Evolutionary conservation across 2,329 filamentous ascomycete species (phyloP).

Genomic region (Penicillium psychrosexuale): DNA sequence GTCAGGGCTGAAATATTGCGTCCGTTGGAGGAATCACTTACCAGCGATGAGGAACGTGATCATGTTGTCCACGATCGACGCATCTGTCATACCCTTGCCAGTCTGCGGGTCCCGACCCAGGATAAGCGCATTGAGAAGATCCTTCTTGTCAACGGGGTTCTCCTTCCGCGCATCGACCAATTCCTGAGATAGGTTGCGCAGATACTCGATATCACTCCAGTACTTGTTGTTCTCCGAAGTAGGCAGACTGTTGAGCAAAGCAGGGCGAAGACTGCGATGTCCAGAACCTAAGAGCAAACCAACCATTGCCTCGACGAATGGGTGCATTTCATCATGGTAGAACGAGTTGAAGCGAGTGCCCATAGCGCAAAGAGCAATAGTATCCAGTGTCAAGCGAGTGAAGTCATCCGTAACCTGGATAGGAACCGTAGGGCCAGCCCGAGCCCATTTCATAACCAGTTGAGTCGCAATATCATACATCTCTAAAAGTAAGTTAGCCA

Average conservation of each 20-base stretch:
- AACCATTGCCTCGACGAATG: conserved; percentile 67
- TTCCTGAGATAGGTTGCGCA: conserved; percentile 57
- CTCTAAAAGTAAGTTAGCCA: conserved; percentile 16
- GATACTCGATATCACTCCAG: conserved; percentile 36
- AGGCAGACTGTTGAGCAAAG: conserved; percentile 47
- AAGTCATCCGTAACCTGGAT: conserved; percentile 66
- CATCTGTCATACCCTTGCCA: conserved; percentile 61
- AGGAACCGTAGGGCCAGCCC: conserved; percentile 52
- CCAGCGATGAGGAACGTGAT: conserved; percentile 69
- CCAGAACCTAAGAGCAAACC: conserved; percentile 59
- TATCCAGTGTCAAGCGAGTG: conserved; percentile 70
- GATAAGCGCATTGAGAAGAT: conserved; percentile 69
- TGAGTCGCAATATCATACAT: conserved; percentile 43
- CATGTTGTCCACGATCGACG: conserved; percentile 65
- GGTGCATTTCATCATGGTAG: conserved; percentile 66
- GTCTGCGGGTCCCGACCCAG: conserved; percentile 65
- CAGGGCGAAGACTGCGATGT: conserved; percentile 49
- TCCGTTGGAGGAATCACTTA: conserved; percentile 12
- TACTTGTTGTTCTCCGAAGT: conserved; percentile 32
- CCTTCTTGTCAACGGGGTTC: conserved; percentile 58
- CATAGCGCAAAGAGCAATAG: conserved; percentile 69
- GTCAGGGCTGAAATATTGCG: not conserved
- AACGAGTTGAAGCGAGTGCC: conserved; percentile 72
- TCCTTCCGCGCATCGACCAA: conserved; percentile 59
- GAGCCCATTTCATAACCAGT: conserved; percentile 43